Evolutionary conservation across 1,284 basidiomycete genomes (phyloP), one percentile per base, ranked within the genome.

Genomic region (Kwoniella shivajii): DNA sequence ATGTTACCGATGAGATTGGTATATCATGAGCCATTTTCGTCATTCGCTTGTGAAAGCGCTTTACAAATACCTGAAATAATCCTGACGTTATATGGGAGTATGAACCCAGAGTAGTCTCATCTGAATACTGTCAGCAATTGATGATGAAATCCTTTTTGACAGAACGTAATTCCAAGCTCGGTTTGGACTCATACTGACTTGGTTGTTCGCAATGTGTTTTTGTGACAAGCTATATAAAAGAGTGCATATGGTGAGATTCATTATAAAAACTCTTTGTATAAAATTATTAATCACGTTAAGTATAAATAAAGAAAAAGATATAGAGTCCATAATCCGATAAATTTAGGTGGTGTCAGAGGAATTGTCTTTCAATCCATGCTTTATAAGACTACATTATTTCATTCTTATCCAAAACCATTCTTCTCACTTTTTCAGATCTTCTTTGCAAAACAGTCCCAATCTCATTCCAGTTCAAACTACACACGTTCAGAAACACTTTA

Each of bases 161-260:
- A n/a, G n/a, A n/a, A n/a, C n/a, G n/a, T n/a, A n/a, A n/a, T n/a
- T n/a, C n/a, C n/a, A n/a, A n/a, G n/a, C n/a, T n/a, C n/a, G n/a
- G n/a, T n/a, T n/a, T n/a, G n/a, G n/a, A n/a, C n/a, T n/a, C n/a
- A n/a, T n/a, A n/a, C n/a, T n/a, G n/a, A n/a, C n/a, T n/a, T n/a
- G n/a, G n/a, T n/a, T n/a, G n/a, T n/a, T n/a, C n/a, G n/a, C n/a
- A n/a, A n/a, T n/a, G n/a, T n/a, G n/a, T n/a, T n/a, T n/a, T n/a
- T n/a, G n/a, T n/a, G n/a, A n/a, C n/a, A n/a, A n/a, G n/a, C n/a
- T n/a, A n/a, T n/a, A n/a, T n/a, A n/a, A n/a, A n/a, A n/a, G 45
- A 47, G 45, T 47, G 45, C 45, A 47, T 47, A 33, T 33, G 45
- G 26, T 47, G 27, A 47, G 45, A n/a, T n/a, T 29, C 26, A 36